Evolutionary conservation across 441 rosid species (phyloP).

Genomic region (Pelargonium citronellum): DNA sequence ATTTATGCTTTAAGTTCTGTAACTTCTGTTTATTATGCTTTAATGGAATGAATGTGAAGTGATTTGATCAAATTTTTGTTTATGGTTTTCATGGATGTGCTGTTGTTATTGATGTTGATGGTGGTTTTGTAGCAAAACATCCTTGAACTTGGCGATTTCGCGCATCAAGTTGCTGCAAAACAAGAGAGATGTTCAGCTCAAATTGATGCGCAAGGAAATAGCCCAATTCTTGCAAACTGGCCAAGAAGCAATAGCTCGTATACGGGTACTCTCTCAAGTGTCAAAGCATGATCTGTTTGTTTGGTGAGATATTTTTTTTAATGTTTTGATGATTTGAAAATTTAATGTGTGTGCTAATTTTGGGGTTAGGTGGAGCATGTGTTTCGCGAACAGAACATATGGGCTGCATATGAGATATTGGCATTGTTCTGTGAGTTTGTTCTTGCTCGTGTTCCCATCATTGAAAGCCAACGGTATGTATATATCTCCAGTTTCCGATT

Average conservation of each 20-base stretch:
- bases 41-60: constrained; percentile 3
- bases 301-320: constrained; percentile 5
- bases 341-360: constrained; percentile 8
- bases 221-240: constrained; percentile 89
- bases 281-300: constrained; percentile 5
- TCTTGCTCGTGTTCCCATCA: constrained; percentile 75
- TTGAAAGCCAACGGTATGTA: constrained; percentile 62
- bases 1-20: too few species aligned
- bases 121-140: constrained; percentile 60
- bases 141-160: constrained; percentile 65
- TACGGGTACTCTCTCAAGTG: constrained; percentile 57
- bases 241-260: constrained; percentile 88
- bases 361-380: constrained; percentile 78
- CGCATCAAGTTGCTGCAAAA: constrained; percentile 83
- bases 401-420: constrained; percentile 75
- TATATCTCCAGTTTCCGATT: background rate
- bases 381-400: constrained; percentile 64
- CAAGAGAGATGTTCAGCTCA: constrained; percentile 85
- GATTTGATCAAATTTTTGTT: background rate
- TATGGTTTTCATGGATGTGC: background rate
- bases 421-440: constrained; percentile 84
- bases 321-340: constrained; percentile 11
- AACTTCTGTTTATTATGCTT: background rate
- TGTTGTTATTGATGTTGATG: constrained; percentile 9
- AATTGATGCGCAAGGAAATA: constrained; percentile 85